Evolutionary conservation across 176 grass and related monocot genomes (phyloP), one percentile per base, ranked within the genome.

Genomic region (Ananas comosus): DNA sequence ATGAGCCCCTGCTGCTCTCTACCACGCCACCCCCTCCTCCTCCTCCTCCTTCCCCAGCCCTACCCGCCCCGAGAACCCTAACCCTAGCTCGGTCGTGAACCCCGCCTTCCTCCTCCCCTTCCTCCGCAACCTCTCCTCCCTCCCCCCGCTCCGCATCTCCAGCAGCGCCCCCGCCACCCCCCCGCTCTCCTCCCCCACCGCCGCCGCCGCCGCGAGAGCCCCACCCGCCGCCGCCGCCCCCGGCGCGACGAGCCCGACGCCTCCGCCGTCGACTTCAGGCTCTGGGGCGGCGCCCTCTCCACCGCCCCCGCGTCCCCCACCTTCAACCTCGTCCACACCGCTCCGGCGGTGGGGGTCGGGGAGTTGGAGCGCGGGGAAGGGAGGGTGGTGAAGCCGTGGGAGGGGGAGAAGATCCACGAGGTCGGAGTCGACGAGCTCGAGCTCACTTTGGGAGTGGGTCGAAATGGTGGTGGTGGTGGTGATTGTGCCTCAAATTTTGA

Each of bases 341-440:
- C 27, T 5, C 10, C 9, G 6, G 48, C 25, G 25, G 25, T 21
- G 14, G 25, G 51, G 25, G 64, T 47, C 6, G 24, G 19, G n/a
- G 11, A 48, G 51, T 27, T 54, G 73, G 64, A 74, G 59, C 56
- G 51, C 64, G n/a, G n/a, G 64, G 67, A 13, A 67, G 51, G 74
- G 64, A 51, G 74, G n/a, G 54, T 50, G 51, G 63, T 76, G 25
- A 76, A 67, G 74, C 50, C 74, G 18, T 76, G 74, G 74, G 64
- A 67, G 14, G 74, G 74, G n/a, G 74, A 76, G 64, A 76, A 63
- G 51, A 76, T 76, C 54, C 74, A 76, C 42, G 74, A 76, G 14
- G 27, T 76, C 10, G 74, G 64, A 47, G 64, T 67, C 23, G 74
- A 76, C 33, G 74, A 76, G 42, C 64, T 76, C 48, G 51, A 76